These are phyloP conservation scores for Curvularia eragrostidis DNA, from an alignment of 2,329 filamentous ascomycete genomes.

Conservation along the genomic window DNA sequence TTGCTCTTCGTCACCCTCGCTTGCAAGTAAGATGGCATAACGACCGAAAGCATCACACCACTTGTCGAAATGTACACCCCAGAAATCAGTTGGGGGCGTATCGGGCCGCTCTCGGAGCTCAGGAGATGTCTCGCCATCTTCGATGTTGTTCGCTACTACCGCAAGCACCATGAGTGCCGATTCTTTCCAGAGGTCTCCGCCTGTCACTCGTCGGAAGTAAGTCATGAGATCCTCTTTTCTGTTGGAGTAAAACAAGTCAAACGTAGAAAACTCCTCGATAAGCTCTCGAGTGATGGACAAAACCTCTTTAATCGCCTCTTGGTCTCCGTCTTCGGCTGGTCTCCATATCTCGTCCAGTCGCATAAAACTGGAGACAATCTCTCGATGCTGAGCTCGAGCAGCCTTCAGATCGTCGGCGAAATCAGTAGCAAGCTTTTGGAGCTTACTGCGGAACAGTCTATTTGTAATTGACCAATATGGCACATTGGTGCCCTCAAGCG, in stretches of 20 bases:
- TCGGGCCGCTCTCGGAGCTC: slow-evolving; percentile 41
- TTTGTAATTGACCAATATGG: slow-evolving; percentile 39
- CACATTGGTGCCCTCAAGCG: slow-evolving; percentile 39
- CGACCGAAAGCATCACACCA: slow-evolving; percentile 94
- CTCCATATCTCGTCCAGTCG: slow-evolving; percentile 53
- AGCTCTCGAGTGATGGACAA: slow-evolving; percentile 65
- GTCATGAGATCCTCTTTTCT: slow-evolving; percentile 53
- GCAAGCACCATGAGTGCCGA: slow-evolving; percentile 46
- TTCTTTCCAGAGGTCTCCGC: slow-evolving; percentile 46
- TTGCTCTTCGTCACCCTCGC: slow-evolving; percentile 69
- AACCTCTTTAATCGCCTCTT: slow-evolving; percentile 61
- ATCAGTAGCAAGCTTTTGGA: slow-evolving; percentile 35
- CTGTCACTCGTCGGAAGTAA: slow-evolving; percentile 44
- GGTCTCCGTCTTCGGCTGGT: slow-evolving; percentile 57
- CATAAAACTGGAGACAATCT: slow-evolving; percentile 52
- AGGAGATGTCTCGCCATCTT: slow-evolving; percentile 39
- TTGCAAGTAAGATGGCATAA: slow-evolving; percentile 79
- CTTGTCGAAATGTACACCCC: slow-evolving; percentile 78
- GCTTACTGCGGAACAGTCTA: slow-evolving; percentile 37
- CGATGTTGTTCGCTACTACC: slow-evolving; percentile 43
- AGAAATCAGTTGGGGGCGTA: slow-evolving; percentile 63
- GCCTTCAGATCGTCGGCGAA: slow-evolving; percentile 53
- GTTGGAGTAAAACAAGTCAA: slow-evolving; percentile 64
- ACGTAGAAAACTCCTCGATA: slow-evolving; percentile 66
- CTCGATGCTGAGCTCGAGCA: slow-evolving; percentile 44